Conservation (phyloP, 2,329 filamentous ascomycete species). For the Cladosporium sp. region DNA sequence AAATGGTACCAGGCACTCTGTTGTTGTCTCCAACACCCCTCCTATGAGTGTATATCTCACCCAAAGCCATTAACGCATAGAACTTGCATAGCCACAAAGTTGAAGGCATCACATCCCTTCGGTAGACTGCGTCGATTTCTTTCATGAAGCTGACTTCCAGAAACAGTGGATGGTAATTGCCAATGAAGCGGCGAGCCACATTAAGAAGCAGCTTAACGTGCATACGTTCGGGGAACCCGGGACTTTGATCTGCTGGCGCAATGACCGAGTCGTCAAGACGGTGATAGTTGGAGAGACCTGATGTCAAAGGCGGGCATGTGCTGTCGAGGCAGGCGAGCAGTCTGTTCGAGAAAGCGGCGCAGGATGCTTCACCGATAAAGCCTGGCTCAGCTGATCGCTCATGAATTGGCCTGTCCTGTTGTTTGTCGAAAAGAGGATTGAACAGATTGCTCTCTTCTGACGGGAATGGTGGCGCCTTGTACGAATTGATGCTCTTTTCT, state of each 20-base stretch:
- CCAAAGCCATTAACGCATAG: constrained; percentile 44
- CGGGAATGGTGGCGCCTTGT: constrained; percentile 7
- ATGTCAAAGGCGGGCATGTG: constrained; percentile 2
- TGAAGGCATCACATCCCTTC: constrained; percentile 32
- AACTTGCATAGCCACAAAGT: constrained; percentile 39
- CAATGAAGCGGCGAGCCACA: constrained; percentile 29
- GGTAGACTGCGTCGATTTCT: constrained; percentile 37
- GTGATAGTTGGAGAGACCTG: constrained; percentile 19
- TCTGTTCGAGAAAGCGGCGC: constrained; percentile 23
- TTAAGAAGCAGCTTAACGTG: constrained; percentile 23
- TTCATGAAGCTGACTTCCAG: constrained; percentile 37
- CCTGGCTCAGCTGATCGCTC: constrained; percentile 19
- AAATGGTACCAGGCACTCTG: constrained; percentile 41
- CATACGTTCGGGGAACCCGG: constrained; percentile 23
- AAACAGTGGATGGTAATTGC: constrained; percentile 42
- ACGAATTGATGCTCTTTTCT: constrained; percentile 8
- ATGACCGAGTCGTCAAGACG: constrained; percentile 11
- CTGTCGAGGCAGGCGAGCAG: constrained; percentile 23
- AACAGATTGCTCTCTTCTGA: constrained; percentile 19
- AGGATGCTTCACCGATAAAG: constrained; percentile 24
- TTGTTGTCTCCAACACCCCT: constrained; percentile 28
- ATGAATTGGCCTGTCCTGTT: constrained; percentile 16
- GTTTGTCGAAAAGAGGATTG: constrained; percentile 23
- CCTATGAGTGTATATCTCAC: constrained; percentile 44
- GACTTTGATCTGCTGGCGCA: constrained; percentile 15